Base-by-base conservation (phyloP, 2,329 filamentous ascomycete species). In the Scedosporium boydii region DNA sequence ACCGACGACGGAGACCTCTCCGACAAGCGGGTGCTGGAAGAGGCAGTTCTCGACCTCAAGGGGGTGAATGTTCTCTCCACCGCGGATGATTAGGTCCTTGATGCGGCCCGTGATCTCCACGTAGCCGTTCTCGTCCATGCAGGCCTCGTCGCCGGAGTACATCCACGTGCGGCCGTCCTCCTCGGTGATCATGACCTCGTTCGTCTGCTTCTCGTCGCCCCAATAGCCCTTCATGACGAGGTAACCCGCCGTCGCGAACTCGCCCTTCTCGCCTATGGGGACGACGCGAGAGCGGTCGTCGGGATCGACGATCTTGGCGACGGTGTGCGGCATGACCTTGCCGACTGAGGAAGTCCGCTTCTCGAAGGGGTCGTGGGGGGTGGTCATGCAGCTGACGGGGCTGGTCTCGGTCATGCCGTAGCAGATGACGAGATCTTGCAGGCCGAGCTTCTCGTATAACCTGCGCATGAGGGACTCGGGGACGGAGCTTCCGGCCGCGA, bases 331-430 rank as follows among this genome's bases (percentile, higher is more conserved):
- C 75, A 98, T 85, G 0, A 89, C 79, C n/a, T 82, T 79, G 2
- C 95, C 95, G 1, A 98, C 91, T 3, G 84, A 88, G 46, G 84
- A 81, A 60, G 91, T 88, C 48, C 92, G 82, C 74, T 89, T 89
- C 44, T 82, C 82, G 2, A 91, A 77, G 0, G 90, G 86, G 70
- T 96, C 92, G 18, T 83, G 75, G 0, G 90, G 93, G 0, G 85
- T 80, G 0, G 93, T 96, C 92, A 96, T 96, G 66, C 84, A 85
- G 78, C 84, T 80, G 69, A 91, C 89, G 48, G 89, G 89, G 58
- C 81, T 83, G 1, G 93, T 97, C 75, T 97, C 93, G 1, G 93
- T 97, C 92, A 96, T 96, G 65, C 93, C 93, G 73, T 97, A 98
- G 78, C 93, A 96, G 66, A 96, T 97, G 0, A 93, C 93, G 23